phyloP scores from a whole-genome alignment of 228 moss, liverwort and hornwort genomes.

The Sphagnum fallax region DNA sequence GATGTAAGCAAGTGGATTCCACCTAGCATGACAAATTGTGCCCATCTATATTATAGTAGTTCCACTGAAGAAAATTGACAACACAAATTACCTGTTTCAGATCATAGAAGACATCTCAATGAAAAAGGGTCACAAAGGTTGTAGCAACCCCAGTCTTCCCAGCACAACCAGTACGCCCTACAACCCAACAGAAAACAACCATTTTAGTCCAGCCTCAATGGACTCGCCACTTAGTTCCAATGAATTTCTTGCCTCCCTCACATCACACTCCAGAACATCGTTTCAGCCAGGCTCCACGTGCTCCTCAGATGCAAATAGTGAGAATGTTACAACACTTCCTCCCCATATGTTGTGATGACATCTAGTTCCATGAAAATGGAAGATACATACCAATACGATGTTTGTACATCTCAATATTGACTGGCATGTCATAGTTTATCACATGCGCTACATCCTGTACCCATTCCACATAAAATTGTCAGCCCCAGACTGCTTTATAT shows the following conservation, averaged over 20 bases:
- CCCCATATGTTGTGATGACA: too few species aligned
- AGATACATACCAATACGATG: slow-evolving; percentile 79
- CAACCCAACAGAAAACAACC: slow-evolving; percentile 1
- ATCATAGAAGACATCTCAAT: slow-evolving; percentile 91
- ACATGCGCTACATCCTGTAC: slow-evolving; percentile 95
- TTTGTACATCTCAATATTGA: slow-evolving; percentile 89
- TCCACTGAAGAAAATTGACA: too few species aligned
- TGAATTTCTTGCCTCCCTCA: too few species aligned
- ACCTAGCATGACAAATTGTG: too few species aligned
- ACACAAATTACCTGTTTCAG: slow-evolving; percentile 62
- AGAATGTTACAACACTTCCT: too few species aligned
- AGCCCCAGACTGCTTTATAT: neutral
- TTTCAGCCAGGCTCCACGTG: too few species aligned
- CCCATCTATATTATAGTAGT: too few species aligned
- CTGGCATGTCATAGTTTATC: slow-evolving; percentile 93
- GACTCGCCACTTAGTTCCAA: too few species aligned
- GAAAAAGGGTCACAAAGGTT: slow-evolving; percentile 83
- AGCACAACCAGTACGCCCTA: slow-evolving; percentile 97
- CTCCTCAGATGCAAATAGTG: too few species aligned
- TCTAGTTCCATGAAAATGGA: neutral
- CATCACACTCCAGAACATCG: too few species aligned
- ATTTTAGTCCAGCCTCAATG: neutral
- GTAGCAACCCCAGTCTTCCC: slow-evolving; percentile 97
- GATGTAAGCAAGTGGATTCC: too few species aligned
- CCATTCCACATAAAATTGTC: neutral